Percentiles rank a stretch among this genome's conserved stretches.
phyloP scores from a whole-genome alignment of 352 stramenopile genomes.

The Globisporangium middletonii region DNA sequence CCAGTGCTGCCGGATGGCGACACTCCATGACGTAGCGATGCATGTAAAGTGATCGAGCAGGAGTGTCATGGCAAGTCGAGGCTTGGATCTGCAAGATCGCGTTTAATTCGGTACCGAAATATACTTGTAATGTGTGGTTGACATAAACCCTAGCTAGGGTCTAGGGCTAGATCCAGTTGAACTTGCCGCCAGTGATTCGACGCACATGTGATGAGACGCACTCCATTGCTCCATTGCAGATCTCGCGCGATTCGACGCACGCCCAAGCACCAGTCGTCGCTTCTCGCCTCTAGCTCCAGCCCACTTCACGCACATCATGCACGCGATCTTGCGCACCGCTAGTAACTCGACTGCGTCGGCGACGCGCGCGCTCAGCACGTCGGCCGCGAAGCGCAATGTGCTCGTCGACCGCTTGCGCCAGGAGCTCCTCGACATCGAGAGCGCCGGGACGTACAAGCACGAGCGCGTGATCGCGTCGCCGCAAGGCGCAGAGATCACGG shows the following conservation, averaged over 20 bases:
- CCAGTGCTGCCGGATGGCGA: constrained; percentile 6
- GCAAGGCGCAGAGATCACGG: constrained; percentile 74
- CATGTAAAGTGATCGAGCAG: too few relatives aligned
- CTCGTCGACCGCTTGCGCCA: constrained; percentile 72
- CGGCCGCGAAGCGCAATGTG: constrained; percentile 33
- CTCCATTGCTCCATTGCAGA: too few relatives aligned
- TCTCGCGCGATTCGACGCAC: too few relatives aligned
- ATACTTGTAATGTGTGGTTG: too few relatives aligned
- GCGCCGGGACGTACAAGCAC: constrained; percentile 78
- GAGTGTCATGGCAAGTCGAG: too few relatives aligned
- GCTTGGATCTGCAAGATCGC: too few relatives aligned
- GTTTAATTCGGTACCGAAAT: too few relatives aligned
- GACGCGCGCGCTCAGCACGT: constrained; percentile 20
- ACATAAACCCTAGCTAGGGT: too few relatives aligned
- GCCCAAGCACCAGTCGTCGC: neutral
- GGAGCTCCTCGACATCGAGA: constrained; percentile 65
- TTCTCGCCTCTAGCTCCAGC: neutral
- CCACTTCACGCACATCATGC: neutral
- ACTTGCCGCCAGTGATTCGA: too few relatives aligned
- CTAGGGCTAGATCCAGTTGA: too few relatives aligned
- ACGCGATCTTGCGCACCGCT: neutral
- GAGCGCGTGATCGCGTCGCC: constrained; percentile 89
- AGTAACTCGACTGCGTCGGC: neutral
- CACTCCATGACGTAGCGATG: neutral
- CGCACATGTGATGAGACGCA: too few relatives aligned